Evolutionary conservation across 148 eudicot genomes (phyloP).

Genomic region (Diospyros lotus): DNA sequence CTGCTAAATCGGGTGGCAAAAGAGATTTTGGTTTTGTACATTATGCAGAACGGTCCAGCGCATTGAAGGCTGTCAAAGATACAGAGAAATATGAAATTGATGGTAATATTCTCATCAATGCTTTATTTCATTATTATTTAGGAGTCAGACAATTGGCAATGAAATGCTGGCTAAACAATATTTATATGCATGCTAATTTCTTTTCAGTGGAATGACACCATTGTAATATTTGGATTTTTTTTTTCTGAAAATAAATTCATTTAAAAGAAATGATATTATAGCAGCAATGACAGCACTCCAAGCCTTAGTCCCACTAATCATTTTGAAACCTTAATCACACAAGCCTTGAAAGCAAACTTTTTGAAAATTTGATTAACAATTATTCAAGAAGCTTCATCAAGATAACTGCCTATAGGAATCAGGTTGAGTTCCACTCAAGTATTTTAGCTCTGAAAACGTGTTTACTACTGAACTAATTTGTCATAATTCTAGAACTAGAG

Average conservation of each 20-base stretch:
- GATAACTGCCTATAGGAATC: neutral
- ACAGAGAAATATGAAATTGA: conserved; percentile 81
- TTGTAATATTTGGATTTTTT: neutral
- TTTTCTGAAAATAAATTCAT: neutral
- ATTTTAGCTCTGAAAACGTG: neutral
- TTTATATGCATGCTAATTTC: neutral
- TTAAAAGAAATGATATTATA: too few relatives aligned
- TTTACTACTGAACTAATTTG: neutral
- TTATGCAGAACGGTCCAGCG: conserved; percentile 94
- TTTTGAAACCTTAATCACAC: too few relatives aligned
- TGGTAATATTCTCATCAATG: conserved; percentile 42
- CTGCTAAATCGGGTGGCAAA: conserved; percentile 89
- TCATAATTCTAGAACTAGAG: neutral
- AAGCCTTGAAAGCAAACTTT: neutral
- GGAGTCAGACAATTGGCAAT: neutral
- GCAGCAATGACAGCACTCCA: too few relatives aligned
- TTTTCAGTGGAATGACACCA: neutral
- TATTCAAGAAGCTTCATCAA: neutral
- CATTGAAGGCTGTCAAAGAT: conserved; percentile 87
- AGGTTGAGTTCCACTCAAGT: neutral
- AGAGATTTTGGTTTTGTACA: conserved; percentile 90
- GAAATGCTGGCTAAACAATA: neutral
- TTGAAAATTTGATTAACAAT: neutral
- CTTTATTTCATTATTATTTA: neutral
- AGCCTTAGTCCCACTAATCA: too few relatives aligned